Evolutionary conservation across 2,329 filamentous ascomycete genomes (phyloP).

Genomic region (Proliferodiscus dingleyae): DNA sequence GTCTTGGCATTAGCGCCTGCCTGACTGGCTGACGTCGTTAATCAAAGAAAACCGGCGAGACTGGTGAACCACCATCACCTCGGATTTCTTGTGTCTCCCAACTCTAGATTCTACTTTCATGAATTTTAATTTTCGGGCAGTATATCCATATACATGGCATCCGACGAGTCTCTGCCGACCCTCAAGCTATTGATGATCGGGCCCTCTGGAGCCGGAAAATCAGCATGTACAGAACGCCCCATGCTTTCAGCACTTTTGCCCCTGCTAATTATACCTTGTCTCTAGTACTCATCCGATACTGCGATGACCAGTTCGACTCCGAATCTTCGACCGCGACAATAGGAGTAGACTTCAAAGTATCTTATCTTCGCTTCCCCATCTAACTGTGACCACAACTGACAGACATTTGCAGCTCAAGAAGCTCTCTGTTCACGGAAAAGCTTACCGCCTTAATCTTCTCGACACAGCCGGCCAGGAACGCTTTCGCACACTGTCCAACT

Average conservation of each 20-base stretch:
- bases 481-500: conserved; percentile 89
- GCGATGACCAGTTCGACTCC: conserved; percentile 52
- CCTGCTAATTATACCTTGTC: conserved; percentile 8
- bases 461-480: conserved; percentile 96
- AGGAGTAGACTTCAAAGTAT: conserved; percentile 52
- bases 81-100: background rate
- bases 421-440: conserved; percentile 46
- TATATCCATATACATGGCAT: no score
- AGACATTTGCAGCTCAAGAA: conserved; percentile 42
- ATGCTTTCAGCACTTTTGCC: background rate
- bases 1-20: conserved; percentile 13
- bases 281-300: conserved; percentile 49
- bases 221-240: conserved; percentile 40
- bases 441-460: conserved; percentile 49
- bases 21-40: conserved; percentile 16
- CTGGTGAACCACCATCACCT: no score
- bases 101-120: no score
- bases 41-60: conserved; percentile 5
- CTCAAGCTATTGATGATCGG: conserved; percentile 53
- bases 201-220: conserved; percentile 51
- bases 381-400: background rate
- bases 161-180: conserved; percentile 43
- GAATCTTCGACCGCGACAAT: conserved; percentile 51
- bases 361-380: background rate
- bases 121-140: no score